Base-by-base conservation (phyloP, 441 rosid species). In the Arabidopsis lyrata region DNA sequence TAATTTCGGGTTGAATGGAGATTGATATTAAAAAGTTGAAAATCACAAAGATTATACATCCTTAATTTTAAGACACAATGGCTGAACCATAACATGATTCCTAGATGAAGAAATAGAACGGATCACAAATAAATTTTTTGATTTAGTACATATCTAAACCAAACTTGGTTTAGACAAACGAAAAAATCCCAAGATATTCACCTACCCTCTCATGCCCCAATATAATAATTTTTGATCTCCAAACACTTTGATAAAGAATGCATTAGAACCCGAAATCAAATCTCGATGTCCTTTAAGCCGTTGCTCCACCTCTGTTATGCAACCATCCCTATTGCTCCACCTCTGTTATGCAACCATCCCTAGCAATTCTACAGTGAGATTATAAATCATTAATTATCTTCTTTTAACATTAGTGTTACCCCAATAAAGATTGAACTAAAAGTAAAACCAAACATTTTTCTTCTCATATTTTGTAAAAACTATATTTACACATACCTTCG, bases 201-300 rank as follows among this genome's bases (percentile, higher is more conserved):
- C 12, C 50, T 27, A 24, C 38, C 61, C 15, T 66, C 50, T 16
- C 11, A 20, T 2, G 60, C 39, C 39, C 60, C 60, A 15, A 27
- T 1, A 20, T 63, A 39, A 53, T 52, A 52, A 62, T 59, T 47
- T 16, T 5, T 3, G 1, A 42, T 16, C 20, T 68, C 63, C 14
- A 55, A 42, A 68, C 3, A 5, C 44, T 55, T 8, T 68, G 73
- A 55, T 5, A 55, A n/a, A 68, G 16, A 68, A 68, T 12, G 0
- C 3, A 55, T 68, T 68, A 3, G 55, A 68, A 27, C 63, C 72
- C 1, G 63, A 44, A 31, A 55, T 55, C 42, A 68, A 68, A 5
- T 8, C 9, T 42, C 4, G 18, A 1, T 42, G 32, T 68, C 63
- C 63, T 13, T 20, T 42, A 18, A 68, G n/a, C 7, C 55, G 9